Evolutionary conservation across 441 rosid genomes (phyloP).

Genomic region (Flueggea neowawraea): DNA sequence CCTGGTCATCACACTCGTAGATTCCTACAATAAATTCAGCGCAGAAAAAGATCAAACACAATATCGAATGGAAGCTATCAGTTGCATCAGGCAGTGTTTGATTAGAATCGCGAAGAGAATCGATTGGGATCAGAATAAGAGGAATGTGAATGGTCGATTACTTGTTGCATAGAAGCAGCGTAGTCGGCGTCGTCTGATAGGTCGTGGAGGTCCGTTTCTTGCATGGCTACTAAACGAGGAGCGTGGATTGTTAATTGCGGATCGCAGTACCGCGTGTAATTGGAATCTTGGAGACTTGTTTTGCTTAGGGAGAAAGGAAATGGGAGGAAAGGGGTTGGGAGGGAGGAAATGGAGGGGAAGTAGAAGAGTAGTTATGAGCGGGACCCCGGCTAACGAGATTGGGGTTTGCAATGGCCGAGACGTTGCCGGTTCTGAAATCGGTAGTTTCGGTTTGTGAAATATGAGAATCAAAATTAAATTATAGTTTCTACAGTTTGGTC

Average conservation of each 20-base stretch:
- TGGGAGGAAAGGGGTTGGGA: background rate
- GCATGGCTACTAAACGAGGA: constrained; percentile 28
- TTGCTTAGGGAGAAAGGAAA: constrained; percentile 32
- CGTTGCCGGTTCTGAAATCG: too few relatives aligned
- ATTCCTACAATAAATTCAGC: constrained; percentile 42
- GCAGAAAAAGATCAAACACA: constrained; percentile 5
- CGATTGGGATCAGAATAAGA: background rate
- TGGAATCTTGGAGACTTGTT: background rate
- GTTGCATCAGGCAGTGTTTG: too few relatives aligned
- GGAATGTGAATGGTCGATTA: constrained; percentile 21
- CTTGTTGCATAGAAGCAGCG: constrained; percentile 87
- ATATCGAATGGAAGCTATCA: too few relatives aligned
- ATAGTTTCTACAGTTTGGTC: too few relatives aligned
- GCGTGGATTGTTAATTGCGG: too few relatives aligned
- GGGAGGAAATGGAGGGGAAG: background rate
- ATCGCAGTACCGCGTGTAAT: too few relatives aligned
- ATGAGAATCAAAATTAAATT: too few relatives aligned
- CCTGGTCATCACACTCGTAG: constrained; percentile 62
- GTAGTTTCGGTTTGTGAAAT: too few relatives aligned
- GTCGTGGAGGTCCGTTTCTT: constrained; percentile 77
- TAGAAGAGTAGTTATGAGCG: background rate
- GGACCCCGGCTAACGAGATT: background rate
- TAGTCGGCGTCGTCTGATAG: constrained; percentile 98
- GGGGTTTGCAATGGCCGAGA: too few relatives aligned
- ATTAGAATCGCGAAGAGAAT: background rate